These are phyloP conservation scores for Wallemia ichthyophaga DNA, from an alignment of 1,284 basidiomycete species.

Conservation along the genomic window DNA sequence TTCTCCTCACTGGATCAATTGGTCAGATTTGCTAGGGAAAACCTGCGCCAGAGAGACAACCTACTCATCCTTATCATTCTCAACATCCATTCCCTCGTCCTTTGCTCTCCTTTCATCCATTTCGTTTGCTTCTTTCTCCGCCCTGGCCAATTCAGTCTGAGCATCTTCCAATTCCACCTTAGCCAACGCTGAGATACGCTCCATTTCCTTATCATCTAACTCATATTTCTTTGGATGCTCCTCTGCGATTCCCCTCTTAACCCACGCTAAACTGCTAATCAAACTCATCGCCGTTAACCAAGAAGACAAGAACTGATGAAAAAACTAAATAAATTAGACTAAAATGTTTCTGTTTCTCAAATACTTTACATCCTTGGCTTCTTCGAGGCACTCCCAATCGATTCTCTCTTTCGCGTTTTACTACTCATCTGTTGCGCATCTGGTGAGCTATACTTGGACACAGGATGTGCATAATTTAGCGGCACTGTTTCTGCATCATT, in stretches of 20 bases:
- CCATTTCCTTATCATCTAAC: conserved; percentile 66
- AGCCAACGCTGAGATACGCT: conserved; percentile 64
- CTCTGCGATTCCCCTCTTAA: conserved; percentile 45
- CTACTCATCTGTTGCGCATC: background rate
- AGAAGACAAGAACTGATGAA: background rate
- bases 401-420: background rate
- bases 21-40: background rate
- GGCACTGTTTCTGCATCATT: background rate
- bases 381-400: background rate
- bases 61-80: conserved; percentile 22
- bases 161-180: conserved; percentile 68
- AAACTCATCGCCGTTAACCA: conserved; percentile 10
- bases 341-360: background rate
- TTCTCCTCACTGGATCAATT: conserved; percentile 13
- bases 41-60: conserved; percentile 9
- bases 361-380: background rate
- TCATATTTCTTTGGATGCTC: conserved; percentile 62
- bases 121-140: conserved; percentile 39
- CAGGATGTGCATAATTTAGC: background rate
- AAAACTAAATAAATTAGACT: background rate
- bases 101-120: conserved; percentile 35
- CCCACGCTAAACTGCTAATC: conserved; percentile 33
- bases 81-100: conserved; percentile 22
- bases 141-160: conserved; percentile 47
- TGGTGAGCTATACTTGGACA: background rate